Evolutionary conservation across 805 yeast species (phyloP), one percentile per base, ranked within the genome.

Genomic region (Candida endomychidarum): DNA sequence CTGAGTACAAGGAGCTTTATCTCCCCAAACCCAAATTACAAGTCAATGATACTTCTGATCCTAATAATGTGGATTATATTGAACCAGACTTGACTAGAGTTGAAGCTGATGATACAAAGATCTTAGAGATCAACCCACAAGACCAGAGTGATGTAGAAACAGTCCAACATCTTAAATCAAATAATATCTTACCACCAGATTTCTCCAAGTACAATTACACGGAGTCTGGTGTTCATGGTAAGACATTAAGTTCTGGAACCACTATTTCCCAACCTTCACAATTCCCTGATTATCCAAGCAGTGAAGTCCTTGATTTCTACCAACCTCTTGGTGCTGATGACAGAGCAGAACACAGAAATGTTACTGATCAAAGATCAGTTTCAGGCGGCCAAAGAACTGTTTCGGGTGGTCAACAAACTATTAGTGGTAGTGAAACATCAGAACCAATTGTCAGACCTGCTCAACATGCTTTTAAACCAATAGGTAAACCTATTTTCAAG

Each of bases 11-110:
- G 21, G 50, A 43, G 19, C 17, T 46, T 17, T 43, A 43, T 19
- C 42, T 34, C 25, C 50, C 50, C 6, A 36, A 26, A n/a, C 50
- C 50, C 1, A 43, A 33, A 10, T 32, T 46, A 18, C 38, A 22
- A 39, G 20, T 12, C 17, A 40, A 40, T 18, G 36, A 23, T 4
- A 12, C 27, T 15, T 10, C 16, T 18, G 37, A 38, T 14, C 26
- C 32, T n/a, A 20, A 31, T 12, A 38, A 38, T 19, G 8, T 24
- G 6, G 37, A 27, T n/a, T 18, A 29, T 8, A 36, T 36, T 17
- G 44, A 41, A 12, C 44, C 44, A 3, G 35, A 35, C 20, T 35
- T 41, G 24, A 26, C 40, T 16, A 32, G 23, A 31, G n/a, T 9
- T 12, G 32, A 21, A 14, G 37, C 20, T 10, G 38, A 29, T 12